Percentiles rank a stretch among this genome's conserved stretches.
phyloP scores from a whole-genome alignment of 768 basidiomycete genomes.

The Mycena filopes region DNA sequence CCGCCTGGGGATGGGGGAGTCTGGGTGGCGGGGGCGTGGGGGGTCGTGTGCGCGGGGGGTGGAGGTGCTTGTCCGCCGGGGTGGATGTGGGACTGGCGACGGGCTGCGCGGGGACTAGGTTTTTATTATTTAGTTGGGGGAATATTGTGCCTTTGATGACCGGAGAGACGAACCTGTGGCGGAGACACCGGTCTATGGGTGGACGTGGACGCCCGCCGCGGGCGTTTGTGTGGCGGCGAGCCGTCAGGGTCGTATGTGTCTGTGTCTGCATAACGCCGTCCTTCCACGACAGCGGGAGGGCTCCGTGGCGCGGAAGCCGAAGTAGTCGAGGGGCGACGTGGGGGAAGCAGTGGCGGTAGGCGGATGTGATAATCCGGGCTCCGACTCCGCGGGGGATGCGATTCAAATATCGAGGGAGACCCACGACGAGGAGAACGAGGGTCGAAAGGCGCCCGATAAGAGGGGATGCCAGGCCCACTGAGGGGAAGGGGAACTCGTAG shows the following conservation, averaged over 20 bases:
- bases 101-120: not conserved
- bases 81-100: not conserved
- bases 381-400: not conserved
- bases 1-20: no score
- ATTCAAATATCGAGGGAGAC: not conserved
- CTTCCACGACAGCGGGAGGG: slow-evolving; percentile 1
- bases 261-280: not conserved
- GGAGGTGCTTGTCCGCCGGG: no score
- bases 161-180: slow-evolving; percentile 2
- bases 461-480: not conserved
- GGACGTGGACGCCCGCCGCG: not conserved
- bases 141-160: not conserved
- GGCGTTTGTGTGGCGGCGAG: slow-evolving; percentile 23
- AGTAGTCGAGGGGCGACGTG: not conserved
- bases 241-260: not conserved
- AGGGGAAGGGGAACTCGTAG: not conserved
- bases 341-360: not conserved
- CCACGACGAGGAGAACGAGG: not conserved
- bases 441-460: not conserved
- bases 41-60: not conserved
- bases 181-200: not conserved
- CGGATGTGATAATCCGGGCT: slow-evolving; percentile 2
- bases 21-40: not conserved
- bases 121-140: not conserved
- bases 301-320: not conserved